phyloP scores from a whole-genome alignment of 2,329 filamentous ascomycete species.

The Aspergillus pseudoterreus region DNA sequence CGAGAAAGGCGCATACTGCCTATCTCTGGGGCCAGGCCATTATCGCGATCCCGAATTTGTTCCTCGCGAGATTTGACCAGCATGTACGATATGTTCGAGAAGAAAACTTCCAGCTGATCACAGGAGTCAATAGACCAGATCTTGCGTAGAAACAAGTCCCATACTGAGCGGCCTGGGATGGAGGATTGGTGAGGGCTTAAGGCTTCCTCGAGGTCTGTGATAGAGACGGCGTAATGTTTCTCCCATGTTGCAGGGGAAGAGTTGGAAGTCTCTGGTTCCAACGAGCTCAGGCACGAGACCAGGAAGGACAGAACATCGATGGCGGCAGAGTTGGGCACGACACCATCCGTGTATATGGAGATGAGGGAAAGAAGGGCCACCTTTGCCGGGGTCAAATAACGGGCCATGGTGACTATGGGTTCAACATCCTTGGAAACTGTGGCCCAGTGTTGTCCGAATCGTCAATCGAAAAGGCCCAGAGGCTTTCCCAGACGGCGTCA shows the following conservation, averaged over 20 bases:
- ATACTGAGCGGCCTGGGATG: constrained; percentile 74
- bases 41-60: constrained; percentile 53
- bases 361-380: constrained; percentile 77
- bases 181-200: constrained; percentile 45
- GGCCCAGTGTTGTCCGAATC: neutral
- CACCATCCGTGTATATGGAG: constrained; percentile 72
- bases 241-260: constrained; percentile 21
- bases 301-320: constrained; percentile 77
- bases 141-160: constrained; percentile 76
- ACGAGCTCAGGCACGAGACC: constrained; percentile 61
- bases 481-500: neutral
- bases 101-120: constrained; percentile 74
- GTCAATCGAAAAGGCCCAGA: neutral
- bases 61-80: constrained; percentile 63
- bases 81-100: constrained; percentile 56
- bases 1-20: constrained; percentile 62
- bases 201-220: constrained; percentile 47
- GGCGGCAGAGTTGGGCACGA: constrained; percentile 65
- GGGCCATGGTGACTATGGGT: constrained; percentile 55
- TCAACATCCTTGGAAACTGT: neutral
- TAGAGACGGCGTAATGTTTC: constrained; percentile 33
- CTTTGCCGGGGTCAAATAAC: constrained; percentile 85
- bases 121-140: constrained; percentile 83
- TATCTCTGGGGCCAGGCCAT: constrained; percentile 47
- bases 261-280: constrained; percentile 28